Evolutionary conservation across 1,139 yeast species (phyloP).

Genomic region (Trichomonascaceae sp.): DNA sequence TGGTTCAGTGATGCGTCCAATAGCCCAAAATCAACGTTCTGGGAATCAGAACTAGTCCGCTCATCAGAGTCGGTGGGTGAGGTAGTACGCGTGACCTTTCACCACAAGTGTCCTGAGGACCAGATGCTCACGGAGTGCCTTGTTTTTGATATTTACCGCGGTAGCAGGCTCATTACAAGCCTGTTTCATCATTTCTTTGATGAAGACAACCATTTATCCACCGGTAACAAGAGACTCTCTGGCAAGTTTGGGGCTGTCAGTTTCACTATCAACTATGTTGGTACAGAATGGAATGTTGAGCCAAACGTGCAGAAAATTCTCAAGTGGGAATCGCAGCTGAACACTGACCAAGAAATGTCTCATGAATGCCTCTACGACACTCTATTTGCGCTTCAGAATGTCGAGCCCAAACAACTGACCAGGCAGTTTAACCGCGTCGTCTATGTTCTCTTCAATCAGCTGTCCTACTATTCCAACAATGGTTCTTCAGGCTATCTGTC

Average conservation of each 20-base stretch:
- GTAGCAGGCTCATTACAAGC: conserved; percentile 51
- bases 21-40: too few relatives aligned
- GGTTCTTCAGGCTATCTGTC: neutral
- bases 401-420: neutral
- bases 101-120: too few relatives aligned
- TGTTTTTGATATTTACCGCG: conserved; percentile 48
- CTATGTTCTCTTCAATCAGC: neutral
- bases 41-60: too few relatives aligned
- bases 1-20: too few relatives aligned
- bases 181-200: conserved; percentile 27
- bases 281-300: conserved; percentile 54
- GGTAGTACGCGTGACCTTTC: too few relatives aligned
- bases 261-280: conserved; percentile 52
- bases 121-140: too few relatives aligned
- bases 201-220: too few relatives aligned
- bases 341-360: too few relatives aligned
- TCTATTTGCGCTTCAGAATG: neutral
- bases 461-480: neutral
- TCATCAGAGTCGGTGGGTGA: too few relatives aligned
- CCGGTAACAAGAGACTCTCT: neutral
- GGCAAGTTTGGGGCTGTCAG: neutral
- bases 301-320: conserved; percentile 43
- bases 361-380: neutral
- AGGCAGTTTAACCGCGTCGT: neutral
- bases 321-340: conserved; percentile 31